Percentiles rank a stretch among this genome's conserved stretches.
Evolutionary conservation across 1,284 basidiomycete species (phyloP).

Genomic region (Heliocybe sulcata): DNA sequence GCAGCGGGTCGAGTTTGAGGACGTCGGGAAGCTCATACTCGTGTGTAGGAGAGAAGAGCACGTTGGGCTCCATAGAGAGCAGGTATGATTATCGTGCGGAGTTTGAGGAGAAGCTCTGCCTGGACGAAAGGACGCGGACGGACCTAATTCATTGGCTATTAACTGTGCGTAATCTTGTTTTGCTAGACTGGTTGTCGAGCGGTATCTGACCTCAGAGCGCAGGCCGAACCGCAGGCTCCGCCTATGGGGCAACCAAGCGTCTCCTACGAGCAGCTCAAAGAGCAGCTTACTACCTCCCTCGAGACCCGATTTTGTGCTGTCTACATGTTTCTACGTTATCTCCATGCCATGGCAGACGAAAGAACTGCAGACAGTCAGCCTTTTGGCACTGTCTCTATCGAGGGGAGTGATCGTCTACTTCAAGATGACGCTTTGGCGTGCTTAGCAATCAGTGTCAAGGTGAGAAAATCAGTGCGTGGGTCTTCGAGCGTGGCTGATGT

Average conservation of each 20-base stretch:
- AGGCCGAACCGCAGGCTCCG: background rate
- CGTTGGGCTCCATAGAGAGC: too few species aligned
- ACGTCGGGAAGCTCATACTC: too few species aligned
- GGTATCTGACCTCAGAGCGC: too few species aligned
- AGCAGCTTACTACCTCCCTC: slow-evolving; percentile 42
- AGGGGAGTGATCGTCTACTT: slow-evolving; percentile 18
- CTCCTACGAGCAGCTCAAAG: slow-evolving; percentile 29
- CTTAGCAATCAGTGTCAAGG: slow-evolving; percentile 53
- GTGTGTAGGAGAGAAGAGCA: too few species aligned
- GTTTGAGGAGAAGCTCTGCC: too few species aligned
- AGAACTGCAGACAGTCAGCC: slow-evolving; percentile 3
- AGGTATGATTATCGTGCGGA: too few species aligned
- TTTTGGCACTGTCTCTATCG: slow-evolving; percentile 9
- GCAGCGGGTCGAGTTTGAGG: too few species aligned
- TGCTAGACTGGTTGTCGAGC: background rate
- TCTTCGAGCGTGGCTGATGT: background rate
- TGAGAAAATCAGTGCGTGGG: slow-evolving; percentile 10
- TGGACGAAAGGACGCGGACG: background rate
- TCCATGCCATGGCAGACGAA: slow-evolving; percentile 19
- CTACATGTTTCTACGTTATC: slow-evolving; percentile 48
- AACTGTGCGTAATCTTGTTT: background rate
- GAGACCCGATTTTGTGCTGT: slow-evolving; percentile 58
- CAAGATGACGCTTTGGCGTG: slow-evolving; percentile 53
- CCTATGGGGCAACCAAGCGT: slow-evolving; percentile 8
- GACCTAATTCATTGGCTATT: background rate